A percentile compares a stretch with the other conserved stretches of the same genome.
Evolutionary conservation across 768 basidiomycete genomes (phyloP).

Genomic region (Crucibulum laeve): DNA sequence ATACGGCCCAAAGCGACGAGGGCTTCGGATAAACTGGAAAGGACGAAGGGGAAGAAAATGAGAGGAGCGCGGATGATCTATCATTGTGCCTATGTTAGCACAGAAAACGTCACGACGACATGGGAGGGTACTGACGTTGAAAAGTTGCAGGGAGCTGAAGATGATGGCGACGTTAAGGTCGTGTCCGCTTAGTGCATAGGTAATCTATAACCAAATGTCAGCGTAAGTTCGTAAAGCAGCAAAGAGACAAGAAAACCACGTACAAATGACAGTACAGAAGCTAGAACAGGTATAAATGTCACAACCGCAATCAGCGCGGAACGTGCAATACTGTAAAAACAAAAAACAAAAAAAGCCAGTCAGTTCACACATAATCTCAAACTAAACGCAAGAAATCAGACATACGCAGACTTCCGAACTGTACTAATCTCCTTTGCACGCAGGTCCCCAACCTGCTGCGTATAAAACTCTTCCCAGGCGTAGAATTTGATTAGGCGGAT

Average conservation of each 20-base stretch:
- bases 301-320: slow-evolving; percentile 38
- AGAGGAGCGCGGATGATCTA: background rate
- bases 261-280: slow-evolving; percentile 49
- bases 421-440: slow-evolving; percentile 34
- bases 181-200: slow-evolving; percentile 56
- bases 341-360: slow-evolving; percentile 3
- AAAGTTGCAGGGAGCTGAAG: slow-evolving; percentile 54
- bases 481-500: slow-evolving; percentile 65
- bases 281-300: slow-evolving; percentile 47
- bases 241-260: slow-evolving; percentile 13
- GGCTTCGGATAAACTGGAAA: slow-evolving; percentile 47
- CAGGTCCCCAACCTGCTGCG: slow-evolving; percentile 32
- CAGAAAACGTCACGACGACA: background rate
- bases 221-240: background rate
- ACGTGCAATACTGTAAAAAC: slow-evolving; percentile 24
- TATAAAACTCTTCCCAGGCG: slow-evolving; percentile 54
- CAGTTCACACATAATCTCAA: background rate
- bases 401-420: slow-evolving; percentile 33
- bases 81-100: background rate
- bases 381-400: slow-evolving; percentile 2
- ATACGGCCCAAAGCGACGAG: slow-evolving; percentile 48
- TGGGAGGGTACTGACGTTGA: slow-evolving; percentile 37
- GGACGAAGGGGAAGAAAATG: background rate
- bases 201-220: slow-evolving; percentile 36
- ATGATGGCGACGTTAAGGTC: slow-evolving; percentile 48